Conservation (phyloP, 2,329 filamentous ascomycete genomes). For the Ramularia endophylla region DNA sequence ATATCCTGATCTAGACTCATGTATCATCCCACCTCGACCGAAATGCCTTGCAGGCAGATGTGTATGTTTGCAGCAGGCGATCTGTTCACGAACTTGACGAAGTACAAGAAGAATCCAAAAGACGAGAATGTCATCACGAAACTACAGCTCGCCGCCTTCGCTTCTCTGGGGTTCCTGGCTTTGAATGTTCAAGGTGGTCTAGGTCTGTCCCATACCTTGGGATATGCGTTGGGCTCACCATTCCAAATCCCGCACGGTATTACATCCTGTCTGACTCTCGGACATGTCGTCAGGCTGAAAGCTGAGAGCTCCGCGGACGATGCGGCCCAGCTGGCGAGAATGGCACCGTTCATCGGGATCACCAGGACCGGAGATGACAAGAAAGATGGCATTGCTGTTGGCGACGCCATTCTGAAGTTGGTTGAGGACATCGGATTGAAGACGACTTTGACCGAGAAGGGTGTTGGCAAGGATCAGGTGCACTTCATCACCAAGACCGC, state of each 20-base stretch:
- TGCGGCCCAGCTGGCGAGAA: slow-evolving; percentile 41
- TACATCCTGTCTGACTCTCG: slow-evolving; percentile 50
- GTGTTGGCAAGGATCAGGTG: slow-evolving; percentile 38
- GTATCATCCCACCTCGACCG: slow-evolving; percentile 48
- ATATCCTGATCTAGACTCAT: slow-evolving; percentile 21
- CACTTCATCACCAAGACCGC: slow-evolving; percentile 40
- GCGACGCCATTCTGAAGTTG: slow-evolving; percentile 39
- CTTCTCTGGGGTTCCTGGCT: slow-evolving; percentile 46
- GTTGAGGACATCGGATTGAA: slow-evolving; percentile 41
- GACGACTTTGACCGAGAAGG: slow-evolving; percentile 42
- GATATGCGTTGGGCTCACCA: slow-evolving; percentile 49
- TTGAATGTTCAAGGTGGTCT: slow-evolving; percentile 47
- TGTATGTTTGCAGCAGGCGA: slow-evolving; percentile 40
- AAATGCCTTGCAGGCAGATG: slow-evolving; percentile 46
- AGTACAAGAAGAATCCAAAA: slow-evolving; percentile 41
- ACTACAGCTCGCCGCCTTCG: slow-evolving; percentile 49
- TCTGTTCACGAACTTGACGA: slow-evolving; percentile 44
- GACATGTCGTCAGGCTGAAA: slow-evolving; percentile 50
- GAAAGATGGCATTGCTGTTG: slow-evolving; percentile 41
- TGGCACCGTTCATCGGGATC: slow-evolving; percentile 41
- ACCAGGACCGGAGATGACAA: slow-evolving; percentile 34
- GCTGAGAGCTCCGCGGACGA: slow-evolving; percentile 37
- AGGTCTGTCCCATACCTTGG: slow-evolving; percentile 39
- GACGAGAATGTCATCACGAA: slow-evolving; percentile 46
- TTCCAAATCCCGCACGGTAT: slow-evolving; percentile 53